These are phyloP conservation scores for Castanea mollissima DNA, from an alignment of 306 rosid species.

Conservation along the genomic window DNA sequence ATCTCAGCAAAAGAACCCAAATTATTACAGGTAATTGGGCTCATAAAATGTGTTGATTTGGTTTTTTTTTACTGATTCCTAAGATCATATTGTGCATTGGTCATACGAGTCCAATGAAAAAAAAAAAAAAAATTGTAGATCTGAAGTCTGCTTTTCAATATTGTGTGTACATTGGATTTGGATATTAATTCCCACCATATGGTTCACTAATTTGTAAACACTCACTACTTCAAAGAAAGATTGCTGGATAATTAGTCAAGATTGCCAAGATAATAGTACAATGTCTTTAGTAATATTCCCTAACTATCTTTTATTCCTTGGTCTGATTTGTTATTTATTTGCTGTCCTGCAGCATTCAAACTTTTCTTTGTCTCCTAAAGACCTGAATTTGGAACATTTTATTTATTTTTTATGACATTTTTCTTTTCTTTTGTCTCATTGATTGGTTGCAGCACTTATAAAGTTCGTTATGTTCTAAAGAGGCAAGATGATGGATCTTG, in stretches of 20 bases:
- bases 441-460: slow-evolving; percentile 70
- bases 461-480: slow-evolving; percentile 70
- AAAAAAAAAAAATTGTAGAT: too few relatives aligned
- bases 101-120: not conserved
- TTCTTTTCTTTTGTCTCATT: slow-evolving; percentile 1
- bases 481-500: slow-evolving; percentile 88
- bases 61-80: not conserved
- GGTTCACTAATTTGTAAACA: too few relatives aligned
- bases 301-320: not conserved
- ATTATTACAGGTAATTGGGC: slow-evolving; percentile 67
- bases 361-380: not conserved
- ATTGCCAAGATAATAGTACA: not conserved
- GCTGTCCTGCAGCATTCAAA: not conserved
- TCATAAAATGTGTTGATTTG: not conserved
- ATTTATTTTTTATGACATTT: not conserved
- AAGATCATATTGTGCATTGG: not conserved
- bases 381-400: not conserved
- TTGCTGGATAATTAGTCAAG: not conserved
- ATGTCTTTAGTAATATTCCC: not conserved
- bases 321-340: not conserved
- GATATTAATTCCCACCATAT: too few relatives aligned
- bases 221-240: not conserved
- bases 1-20: slow-evolving; percentile 73
- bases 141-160: too few relatives aligned
- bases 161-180: too few relatives aligned